Base-by-base conservation (phyloP, 2,329 filamentous ascomycete species). In the Xylariaceae sp. region DNA sequence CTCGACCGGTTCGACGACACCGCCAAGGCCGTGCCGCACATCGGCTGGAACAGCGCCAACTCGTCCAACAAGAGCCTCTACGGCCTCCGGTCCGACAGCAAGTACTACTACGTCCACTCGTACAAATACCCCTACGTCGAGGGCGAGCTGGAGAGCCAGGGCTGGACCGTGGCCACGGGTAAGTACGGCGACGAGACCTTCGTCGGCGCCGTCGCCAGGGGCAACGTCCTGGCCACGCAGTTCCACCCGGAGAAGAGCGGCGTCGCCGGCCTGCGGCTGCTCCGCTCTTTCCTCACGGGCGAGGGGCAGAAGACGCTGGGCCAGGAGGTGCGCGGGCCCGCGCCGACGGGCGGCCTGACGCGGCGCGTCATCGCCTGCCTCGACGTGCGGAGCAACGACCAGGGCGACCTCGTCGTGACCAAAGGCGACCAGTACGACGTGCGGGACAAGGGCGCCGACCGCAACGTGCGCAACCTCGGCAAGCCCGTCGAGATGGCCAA, bases 361-460 rank as follows among this genome's bases (percentile, higher is more conserved):
- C 75, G 88, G 43, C 79, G 92, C 50, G 80, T 98, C 35, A 97
- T 98, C 59, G 92, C 92, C 18, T 98, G 92, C 59, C 79, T 98
- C 18, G 92, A 98, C 59, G 92, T 98, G 35, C 84, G 92, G 30
- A 79, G 89, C 37, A 98, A 98, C 62, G 92, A 98, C 61, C 73
- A 84, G 44, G 92, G 92, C 23, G 92, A 98, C 63, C 73, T 98
- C 8, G 92, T 98, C 0, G 92, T 98, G 26, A 98, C 92, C 11
- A 98, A 98, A 65, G 92, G 92, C 41, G 92, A 98, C 65, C 90
- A 97, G 63, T 98, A 98, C 67, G 92, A 98, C 57, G 92, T 98
- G 5, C 85, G 92, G 21, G 92, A 97, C 57, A 96, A 96, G 65
- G 70, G 71, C 15, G 71, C 67, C 11, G 70, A 71, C 41, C 71